Percentiles rank a stretch among this genome's conserved stretches.
Evolutionary conservation across 805 yeast species (phyloP).

Genomic region (Ogataea neopini): DNA sequence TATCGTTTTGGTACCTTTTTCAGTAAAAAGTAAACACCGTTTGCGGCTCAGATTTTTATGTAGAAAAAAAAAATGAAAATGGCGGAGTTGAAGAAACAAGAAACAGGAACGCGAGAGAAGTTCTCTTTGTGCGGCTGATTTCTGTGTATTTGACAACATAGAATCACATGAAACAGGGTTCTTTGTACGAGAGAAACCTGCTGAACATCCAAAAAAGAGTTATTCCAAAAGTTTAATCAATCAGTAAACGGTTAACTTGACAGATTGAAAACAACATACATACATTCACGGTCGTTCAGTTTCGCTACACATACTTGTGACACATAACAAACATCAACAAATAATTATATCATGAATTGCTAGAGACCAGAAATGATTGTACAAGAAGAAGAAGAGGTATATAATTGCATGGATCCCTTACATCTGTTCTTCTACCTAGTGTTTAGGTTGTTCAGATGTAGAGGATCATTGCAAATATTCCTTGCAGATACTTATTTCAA

Average conservation of each 20-base stretch:
- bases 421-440: slow-evolving; percentile 14
- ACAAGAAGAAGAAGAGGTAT: slow-evolving; percentile 25
- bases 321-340: slow-evolving; percentile 2
- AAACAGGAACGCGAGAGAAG: slow-evolving; percentile 3
- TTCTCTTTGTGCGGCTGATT: slow-evolving; percentile 4
- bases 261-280: no score
- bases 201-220: neutral
- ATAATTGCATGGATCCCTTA: slow-evolving; percentile 19
- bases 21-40: slow-evolving; percentile 2
- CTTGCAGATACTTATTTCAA: slow-evolving; percentile 8
- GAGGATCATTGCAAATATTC: slow-evolving; percentile 19
- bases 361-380: slow-evolving; percentile 16
- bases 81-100: neutral
- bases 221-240: no score
- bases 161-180: neutral
- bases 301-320: neutral
- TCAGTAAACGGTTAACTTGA: no score
- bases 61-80: neutral
- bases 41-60: slow-evolving; percentile 4
- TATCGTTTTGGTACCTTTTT: neutral
- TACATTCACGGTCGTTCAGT: neutral
- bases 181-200: no score
- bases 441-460: slow-evolving; percentile 18
- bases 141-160: slow-evolving; percentile 1
- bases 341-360: slow-evolving; percentile 7